Evolutionary conservation across 2,329 filamentous ascomycete species (phyloP).

Genomic region (Didymella glomerata): DNA sequence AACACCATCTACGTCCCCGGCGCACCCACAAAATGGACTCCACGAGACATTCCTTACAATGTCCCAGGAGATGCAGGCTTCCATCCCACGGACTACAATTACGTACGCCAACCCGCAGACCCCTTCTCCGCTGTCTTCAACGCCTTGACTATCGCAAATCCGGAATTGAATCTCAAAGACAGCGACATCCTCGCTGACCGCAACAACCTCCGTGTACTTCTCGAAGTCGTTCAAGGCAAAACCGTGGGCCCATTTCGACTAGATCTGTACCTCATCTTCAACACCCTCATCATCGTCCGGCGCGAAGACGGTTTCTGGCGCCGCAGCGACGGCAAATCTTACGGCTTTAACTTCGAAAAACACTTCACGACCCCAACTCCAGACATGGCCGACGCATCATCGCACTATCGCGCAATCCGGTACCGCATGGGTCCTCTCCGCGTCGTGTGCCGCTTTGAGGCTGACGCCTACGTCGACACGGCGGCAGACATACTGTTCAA

Average conservation of each 20-base stretch:
- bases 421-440: slow-evolving; percentile 40
- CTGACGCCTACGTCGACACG: slow-evolving; percentile 39
- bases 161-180: slow-evolving; percentile 30
- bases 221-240: slow-evolving; percentile 40
- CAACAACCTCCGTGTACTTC: slow-evolving; percentile 39
- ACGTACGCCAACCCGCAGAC: slow-evolving; percentile 35
- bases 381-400: slow-evolving; percentile 39
- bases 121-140: slow-evolving; percentile 41
- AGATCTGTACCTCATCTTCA: slow-evolving; percentile 33
- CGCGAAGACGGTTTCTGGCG: slow-evolving; percentile 40
- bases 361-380: slow-evolving; percentile 31
- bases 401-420: slow-evolving; percentile 42
- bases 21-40: slow-evolving; percentile 35
- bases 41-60: slow-evolving; percentile 27
- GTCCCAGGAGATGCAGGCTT: slow-evolving; percentile 34
- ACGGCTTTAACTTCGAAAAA: slow-evolving; percentile 41
- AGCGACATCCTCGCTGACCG: slow-evolving; percentile 42
- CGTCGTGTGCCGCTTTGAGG: slow-evolving; percentile 41
- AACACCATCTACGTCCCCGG: slow-evolving; percentile 45
- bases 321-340: slow-evolving; percentile 22
- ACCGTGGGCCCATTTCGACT: slow-evolving; percentile 36
- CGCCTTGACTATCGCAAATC: slow-evolving; percentile 37
- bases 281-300: slow-evolving; percentile 40
- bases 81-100: slow-evolving; percentile 40
- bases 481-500: slow-evolving; percentile 22